phyloP scores from a whole-genome alignment of 768 basidiomycete species.

The Paxillus ammoniavirescens region DNA sequence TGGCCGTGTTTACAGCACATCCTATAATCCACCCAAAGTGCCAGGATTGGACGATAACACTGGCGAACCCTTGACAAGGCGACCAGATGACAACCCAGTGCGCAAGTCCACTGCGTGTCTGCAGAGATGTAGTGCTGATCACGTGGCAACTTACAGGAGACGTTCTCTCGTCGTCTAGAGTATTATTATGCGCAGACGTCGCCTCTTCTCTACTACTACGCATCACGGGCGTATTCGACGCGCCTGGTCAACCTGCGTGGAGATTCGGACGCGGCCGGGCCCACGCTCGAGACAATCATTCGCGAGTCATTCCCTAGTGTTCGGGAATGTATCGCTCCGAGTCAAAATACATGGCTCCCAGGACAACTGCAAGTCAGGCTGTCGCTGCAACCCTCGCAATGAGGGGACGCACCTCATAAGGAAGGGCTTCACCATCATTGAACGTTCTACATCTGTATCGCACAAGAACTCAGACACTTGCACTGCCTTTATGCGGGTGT shows the following conservation, averaged over 20 bases:
- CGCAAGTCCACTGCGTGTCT: slow-evolving; percentile 23
- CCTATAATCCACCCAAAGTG: slow-evolving; percentile 79
- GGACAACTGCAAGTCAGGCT: slow-evolving; percentile 17
- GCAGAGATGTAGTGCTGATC: slow-evolving; percentile 4
- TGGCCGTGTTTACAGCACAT: slow-evolving; percentile 83
- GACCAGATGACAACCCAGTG: slow-evolving; percentile 87
- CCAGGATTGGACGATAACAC: slow-evolving; percentile 81
- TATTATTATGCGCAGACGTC: slow-evolving; percentile 77
- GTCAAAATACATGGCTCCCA: slow-evolving; percentile 12
- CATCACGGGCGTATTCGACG: slow-evolving; percentile 40
- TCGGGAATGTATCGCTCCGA: slow-evolving; percentile 41
- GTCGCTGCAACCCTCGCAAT: slow-evolving; percentile 7
- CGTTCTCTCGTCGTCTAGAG: slow-evolving; percentile 68
- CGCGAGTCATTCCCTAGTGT: slow-evolving; percentile 52
- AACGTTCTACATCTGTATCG: not conserved
- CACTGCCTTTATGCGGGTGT: not conserved
- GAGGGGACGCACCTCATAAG: not conserved
- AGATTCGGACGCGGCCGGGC: slow-evolving; percentile 80
- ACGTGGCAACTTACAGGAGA: slow-evolving; percentile 48
- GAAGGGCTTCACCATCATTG: slow-evolving; percentile 1
- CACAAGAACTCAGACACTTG: not conserved
- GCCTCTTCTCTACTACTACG: slow-evolving; percentile 78
- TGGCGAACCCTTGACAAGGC: slow-evolving; percentile 75
- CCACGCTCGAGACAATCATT: slow-evolving; percentile 63
- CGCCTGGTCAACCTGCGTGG: slow-evolving; percentile 60